These are phyloP conservation scores for Geranium incanum DNA, from an alignment of 441 rosid genomes.

Conservation along the genomic window DNA sequence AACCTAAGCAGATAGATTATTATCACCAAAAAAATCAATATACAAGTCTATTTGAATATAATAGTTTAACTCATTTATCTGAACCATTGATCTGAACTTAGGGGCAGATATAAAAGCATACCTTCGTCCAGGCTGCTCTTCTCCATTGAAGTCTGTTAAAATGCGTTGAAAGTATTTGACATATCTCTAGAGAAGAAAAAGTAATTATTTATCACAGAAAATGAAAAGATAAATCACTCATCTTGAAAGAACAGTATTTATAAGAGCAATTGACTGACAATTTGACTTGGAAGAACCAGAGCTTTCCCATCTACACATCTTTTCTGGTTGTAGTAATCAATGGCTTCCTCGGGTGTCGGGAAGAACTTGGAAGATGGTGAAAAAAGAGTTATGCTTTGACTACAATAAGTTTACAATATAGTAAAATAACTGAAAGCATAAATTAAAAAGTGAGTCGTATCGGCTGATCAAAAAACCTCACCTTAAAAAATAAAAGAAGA, in stretches of 20 bases:
- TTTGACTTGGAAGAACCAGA: constrained; percentile 83
- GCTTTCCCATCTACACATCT: constrained; percentile 83
- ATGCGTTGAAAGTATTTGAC: constrained; percentile 59
- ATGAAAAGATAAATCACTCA: constrained; percentile 9
- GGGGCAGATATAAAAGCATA: constrained; percentile 23
- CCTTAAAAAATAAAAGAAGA: constrained; percentile 76
- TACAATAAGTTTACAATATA: constrained; percentile 7
- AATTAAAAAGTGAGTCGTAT: neutral
- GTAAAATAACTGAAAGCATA: neutral
- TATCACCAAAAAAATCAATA: neutral
- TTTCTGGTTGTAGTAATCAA: constrained; percentile 70
- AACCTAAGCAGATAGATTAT: neutral
- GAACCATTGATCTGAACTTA: neutral
- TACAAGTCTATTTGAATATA: neutral
- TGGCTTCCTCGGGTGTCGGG: constrained; percentile 63
- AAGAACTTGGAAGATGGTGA: constrained; percentile 46
- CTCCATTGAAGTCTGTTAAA: constrained; percentile 47
- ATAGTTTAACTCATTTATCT: constrained; percentile 1
- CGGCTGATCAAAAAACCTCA: constrained; percentile 20
- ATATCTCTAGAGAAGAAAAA: constrained; percentile 46
- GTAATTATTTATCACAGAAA: constrained; percentile 17
- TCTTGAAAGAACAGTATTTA: constrained; percentile 17
- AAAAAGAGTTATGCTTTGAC: constrained; percentile 11
- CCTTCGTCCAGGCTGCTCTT: constrained; percentile 64
- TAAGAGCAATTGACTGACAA: constrained; percentile 48